These are phyloP conservation scores for Haplosporangium sp. DNA, from an alignment of 371 early-diverging fungal genomes.

Conservation along the genomic window DNA sequence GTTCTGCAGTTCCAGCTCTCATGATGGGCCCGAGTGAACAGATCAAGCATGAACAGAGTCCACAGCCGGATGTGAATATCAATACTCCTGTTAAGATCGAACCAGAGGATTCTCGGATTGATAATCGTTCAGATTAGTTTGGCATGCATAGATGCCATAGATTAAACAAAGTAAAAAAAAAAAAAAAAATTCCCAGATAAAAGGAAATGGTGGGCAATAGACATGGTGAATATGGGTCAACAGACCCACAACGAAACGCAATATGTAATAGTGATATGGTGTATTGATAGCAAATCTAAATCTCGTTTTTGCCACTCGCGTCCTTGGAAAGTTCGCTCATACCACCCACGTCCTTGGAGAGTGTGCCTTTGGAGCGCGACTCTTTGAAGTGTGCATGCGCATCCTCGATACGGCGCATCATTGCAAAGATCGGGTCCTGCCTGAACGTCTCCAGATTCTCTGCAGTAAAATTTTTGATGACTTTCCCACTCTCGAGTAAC, in stretches of 20 bases:
- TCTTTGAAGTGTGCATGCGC: background rate
- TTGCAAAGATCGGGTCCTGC: background rate
- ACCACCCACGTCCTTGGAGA: background rate
- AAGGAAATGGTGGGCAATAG: too few species aligned
- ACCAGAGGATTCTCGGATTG: background rate
- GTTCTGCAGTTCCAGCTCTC: background rate
- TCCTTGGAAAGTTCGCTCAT: too few species aligned
- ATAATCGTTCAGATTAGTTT: too few species aligned
- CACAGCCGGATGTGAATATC: background rate
- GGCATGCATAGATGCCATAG: too few species aligned
- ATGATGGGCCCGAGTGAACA: background rate
- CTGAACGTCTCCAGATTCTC: background rate
- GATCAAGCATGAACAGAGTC: background rate
- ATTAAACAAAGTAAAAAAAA: too few species aligned
- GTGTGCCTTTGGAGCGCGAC: background rate
- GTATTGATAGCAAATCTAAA: too few species aligned
- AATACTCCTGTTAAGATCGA: background rate
- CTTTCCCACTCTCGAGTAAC: background rate
- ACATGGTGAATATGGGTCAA: too few species aligned
- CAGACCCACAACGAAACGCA: too few species aligned
- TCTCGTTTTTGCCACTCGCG: too few species aligned
- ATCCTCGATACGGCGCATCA: slow-evolving; percentile 3
- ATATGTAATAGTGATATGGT: too few species aligned
- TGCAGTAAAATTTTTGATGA: slow-evolving; percentile 14
- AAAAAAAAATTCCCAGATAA: too few species aligned